Percentiles rank a stretch among this genome's conserved stretches.
Conservation (phyloP, 495 filamentous ascomycete genomes). For the Aspergillus taichungensis region DNA sequence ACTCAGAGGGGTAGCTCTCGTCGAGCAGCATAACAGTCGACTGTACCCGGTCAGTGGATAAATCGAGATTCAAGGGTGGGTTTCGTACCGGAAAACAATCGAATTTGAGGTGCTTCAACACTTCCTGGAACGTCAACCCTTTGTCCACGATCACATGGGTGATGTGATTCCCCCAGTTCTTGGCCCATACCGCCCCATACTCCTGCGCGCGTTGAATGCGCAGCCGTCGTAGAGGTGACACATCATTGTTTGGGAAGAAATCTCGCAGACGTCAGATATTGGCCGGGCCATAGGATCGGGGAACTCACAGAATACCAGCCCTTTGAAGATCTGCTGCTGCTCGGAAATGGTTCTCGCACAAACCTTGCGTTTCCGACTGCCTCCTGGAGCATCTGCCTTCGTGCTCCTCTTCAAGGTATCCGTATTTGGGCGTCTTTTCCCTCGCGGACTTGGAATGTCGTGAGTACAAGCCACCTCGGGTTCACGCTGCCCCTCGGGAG, state of each 20-base stretch:
- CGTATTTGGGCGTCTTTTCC: too few species aligned
- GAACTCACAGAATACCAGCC: conserved; percentile 50
- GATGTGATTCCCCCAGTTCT: conserved; percentile 40
- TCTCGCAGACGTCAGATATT: conserved; percentile 23
- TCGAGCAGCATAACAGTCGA: conserved; percentile 53
- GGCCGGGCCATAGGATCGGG: neutral
- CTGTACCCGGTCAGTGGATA: conserved; percentile 17
- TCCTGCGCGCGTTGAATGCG: conserved; percentile 68
- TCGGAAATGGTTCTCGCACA: conserved; percentile 43
- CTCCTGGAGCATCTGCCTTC: conserved; percentile 3
- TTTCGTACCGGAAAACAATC: conserved; percentile 37
- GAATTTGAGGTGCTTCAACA: conserved; percentile 51
- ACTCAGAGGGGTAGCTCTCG: conserved; percentile 72
- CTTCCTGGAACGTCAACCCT: conserved; percentile 51
- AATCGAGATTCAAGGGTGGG: neutral
- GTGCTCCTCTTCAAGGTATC: conserved; percentile 9
- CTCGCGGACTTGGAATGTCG: too few species aligned
- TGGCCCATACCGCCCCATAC: conserved; percentile 62
- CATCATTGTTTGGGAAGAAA: conserved; percentile 76
- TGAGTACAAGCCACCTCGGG: too few species aligned
- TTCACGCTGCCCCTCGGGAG: too few species aligned
- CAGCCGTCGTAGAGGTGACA: conserved; percentile 52
- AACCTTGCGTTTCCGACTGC: conserved; percentile 21
- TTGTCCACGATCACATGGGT: conserved; percentile 81
- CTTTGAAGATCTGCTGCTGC: conserved; percentile 55